These are phyloP conservation scores for Debaryomyces hansenii DNA, from an alignment of 805 yeast species.

Conservation along the genomic window DNA sequence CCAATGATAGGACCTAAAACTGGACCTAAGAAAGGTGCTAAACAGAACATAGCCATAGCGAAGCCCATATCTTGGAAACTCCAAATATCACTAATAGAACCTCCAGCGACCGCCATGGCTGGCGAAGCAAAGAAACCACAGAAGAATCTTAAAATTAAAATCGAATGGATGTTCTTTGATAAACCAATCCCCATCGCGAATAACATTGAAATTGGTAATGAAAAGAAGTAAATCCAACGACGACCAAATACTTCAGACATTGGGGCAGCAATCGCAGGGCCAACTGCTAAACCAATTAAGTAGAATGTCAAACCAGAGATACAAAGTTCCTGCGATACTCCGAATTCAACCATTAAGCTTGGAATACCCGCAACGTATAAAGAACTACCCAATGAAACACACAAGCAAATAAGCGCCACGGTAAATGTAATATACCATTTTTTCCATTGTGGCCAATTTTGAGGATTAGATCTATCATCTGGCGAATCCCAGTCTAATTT, in stretches of 20 bases:
- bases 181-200: conserved; percentile 75
- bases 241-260: conserved; percentile 70
- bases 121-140: conserved; percentile 79
- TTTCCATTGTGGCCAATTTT: conserved; percentile 64
- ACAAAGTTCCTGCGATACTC: conserved; percentile 59
- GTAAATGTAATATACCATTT: conserved; percentile 68
- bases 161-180: conserved; percentile 53
- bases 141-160: conserved; percentile 66
- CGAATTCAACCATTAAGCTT: conserved; percentile 48
- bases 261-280: conserved; percentile 73
- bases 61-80: conserved; percentile 58
- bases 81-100: conserved; percentile 80
- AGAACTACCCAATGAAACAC: conserved; percentile 75
- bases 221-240: conserved; percentile 54
- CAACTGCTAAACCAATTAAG: conserved; percentile 67
- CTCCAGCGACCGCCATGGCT: conserved; percentile 82
- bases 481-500: conserved; percentile 60
- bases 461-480: conserved; percentile 62
- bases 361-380: conserved; percentile 66
- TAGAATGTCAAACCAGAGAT: conserved; percentile 71
- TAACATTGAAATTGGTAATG: conserved; percentile 67
- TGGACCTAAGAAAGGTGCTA: conserved; percentile 82
- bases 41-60: conserved; percentile 77
- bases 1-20: conserved; percentile 75
- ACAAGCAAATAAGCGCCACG: conserved; percentile 64